Conservation (phyloP, 164 flowering plant genomes). For the Stephania japonica region DNA sequence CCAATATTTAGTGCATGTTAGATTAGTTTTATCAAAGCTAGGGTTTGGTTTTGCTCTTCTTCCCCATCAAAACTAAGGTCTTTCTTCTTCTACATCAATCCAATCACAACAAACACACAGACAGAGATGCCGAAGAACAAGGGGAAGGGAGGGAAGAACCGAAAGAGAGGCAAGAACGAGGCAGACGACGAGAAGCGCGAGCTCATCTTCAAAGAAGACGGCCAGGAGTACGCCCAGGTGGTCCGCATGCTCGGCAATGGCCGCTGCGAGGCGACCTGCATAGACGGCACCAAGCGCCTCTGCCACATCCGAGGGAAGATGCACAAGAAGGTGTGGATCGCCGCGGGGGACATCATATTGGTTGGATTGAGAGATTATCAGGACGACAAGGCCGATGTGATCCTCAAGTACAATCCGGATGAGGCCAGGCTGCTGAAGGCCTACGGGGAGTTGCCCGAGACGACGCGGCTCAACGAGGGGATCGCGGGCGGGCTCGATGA, state of each 20-base stretch:
- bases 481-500: too few species aligned
- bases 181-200: conserved; percentile 14
- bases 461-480: too few species aligned
- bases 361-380: conserved; percentile 15
- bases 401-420: not conserved
- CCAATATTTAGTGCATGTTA: too few species aligned
- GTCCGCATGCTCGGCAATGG: conserved; percentile 15
- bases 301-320: conserved; percentile 13
- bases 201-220: conserved; percentile 12
- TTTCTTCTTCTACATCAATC: too few species aligned
- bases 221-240: conserved; percentile 11
- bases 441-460: too few species aligned
- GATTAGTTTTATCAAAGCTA: too few species aligned
- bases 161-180: not conserved
- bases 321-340: conserved; percentile 14
- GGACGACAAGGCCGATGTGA: conserved; percentile 15
- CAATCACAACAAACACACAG: too few species aligned
- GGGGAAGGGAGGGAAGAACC: conserved; percentile 15
- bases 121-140: conserved; percentile 14
- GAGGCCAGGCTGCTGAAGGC: too few species aligned
- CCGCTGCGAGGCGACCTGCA: not conserved
- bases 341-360: conserved; percentile 8
- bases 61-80: too few species aligned
- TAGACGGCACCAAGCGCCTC: conserved; percentile 8
- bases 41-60: too few species aligned